Base-by-base conservation (phyloP, 441 rosid genomes). In the Mallotus japonicus region DNA sequence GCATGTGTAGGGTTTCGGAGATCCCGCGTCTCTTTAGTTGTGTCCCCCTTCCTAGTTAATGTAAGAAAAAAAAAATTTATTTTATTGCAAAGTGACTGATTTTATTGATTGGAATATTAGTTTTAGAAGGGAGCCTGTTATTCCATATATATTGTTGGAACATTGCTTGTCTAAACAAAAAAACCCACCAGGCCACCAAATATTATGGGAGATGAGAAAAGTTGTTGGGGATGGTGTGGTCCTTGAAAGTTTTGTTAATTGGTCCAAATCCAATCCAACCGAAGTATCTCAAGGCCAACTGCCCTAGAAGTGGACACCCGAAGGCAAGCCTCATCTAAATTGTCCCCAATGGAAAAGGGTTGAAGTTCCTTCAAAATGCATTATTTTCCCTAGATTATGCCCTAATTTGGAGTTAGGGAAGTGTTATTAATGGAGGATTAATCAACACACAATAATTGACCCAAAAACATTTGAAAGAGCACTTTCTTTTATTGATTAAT, bases 221-320 rank as follows among this genome's bases (percentile, higher is more conserved):
- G 59, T 19, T 55, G 59, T 55, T 55, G 32, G 32, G 32, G 32
- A n/a, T 3, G 8, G 4, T 54, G 72, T 34, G 71, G 72, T 14
- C 72, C 50, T 4, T 10, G 12, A 51, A 11, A 16, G 53, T 40
- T 19, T 19, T 3, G 22, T 56, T 5, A 14, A 7, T 24, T 2
- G 54, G 10, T 34, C 55, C 8, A 22, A 14, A 28, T 28, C 32
- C 32, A 28, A 1, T 59, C 64, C 19, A 55, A 56, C 62, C 42
- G 13, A 44, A 56, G 14, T 11, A 55, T 55, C 22, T 22, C 22
- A 65, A 65, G 24, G n/a, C 44, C 8, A 73, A 65, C 76, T 11
- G 14, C 71, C 24, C 54, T 24, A 14, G 60, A 66, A 47, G 57
- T 66, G 53, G 76, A 58, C 50, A 2, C 24, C 50, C 56, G 12